Base-by-base conservation (phyloP, 2,329 filamentous ascomycete genomes). In the Aspergillus quadricinctus region DNA sequence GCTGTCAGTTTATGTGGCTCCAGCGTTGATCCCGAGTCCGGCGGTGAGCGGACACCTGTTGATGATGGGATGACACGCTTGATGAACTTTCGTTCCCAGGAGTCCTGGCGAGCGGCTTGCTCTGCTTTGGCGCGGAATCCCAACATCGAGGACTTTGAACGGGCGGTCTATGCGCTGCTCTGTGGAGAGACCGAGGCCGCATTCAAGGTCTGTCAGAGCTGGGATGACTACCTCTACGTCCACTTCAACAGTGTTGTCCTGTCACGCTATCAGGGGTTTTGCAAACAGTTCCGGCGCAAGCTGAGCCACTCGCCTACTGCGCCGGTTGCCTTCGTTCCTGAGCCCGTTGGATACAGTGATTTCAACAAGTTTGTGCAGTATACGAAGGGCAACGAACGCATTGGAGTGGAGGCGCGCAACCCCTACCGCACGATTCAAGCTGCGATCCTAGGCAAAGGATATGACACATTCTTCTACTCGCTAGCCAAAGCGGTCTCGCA, bases 111-210 rank as follows among this genome's bases (percentile, higher is more conserved):
- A 60, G 61, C 68, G 52, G 72, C 72, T 43, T 73, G 74, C 62
- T 67, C 72, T 57, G 72, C 70, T 54, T 66, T 78, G 43, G 86
- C 88, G 23, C 76, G 75, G 49, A 85, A 88, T 51, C 84, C 86
- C 2, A 85, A 85, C 27, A 83, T 83, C 1, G 87, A 89, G 64
- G 84, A 88, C 52, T 93, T 92, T 66, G 92, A 99, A 75, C 85
- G 87, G 54, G 94, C 93, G 19, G 91, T 96, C 0, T 97, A 96
- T 69, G 93, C 91, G 28, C 77, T 97, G 11, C 80, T 99, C n/a
- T 88, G 89, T 45, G 94, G 94, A 50, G 91, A 97, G 68, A 82
- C 92, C 50, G 77, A 83, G 40, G 89, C 88, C 52, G 90, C 95
- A 10, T 86, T 90, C 67, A 84, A 84, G 61, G 85, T 93, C 41